phyloP scores from a whole-genome alignment of 2,329 filamentous ascomycete species.

The Microdochium bolleyi region DNA sequence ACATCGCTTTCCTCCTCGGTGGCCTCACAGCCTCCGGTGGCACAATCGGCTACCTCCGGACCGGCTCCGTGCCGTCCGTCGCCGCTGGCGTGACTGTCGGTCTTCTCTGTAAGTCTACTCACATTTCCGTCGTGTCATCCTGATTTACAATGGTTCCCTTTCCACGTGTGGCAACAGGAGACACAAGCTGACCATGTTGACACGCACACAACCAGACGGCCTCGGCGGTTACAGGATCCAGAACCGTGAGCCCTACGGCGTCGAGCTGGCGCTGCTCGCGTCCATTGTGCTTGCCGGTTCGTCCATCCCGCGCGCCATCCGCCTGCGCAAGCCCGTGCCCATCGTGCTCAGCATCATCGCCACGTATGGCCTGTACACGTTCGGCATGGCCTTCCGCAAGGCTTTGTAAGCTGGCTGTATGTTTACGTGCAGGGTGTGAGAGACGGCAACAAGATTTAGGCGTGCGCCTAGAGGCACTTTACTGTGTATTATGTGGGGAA shows the following conservation, averaged over 20 bases:
- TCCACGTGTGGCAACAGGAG: background rate
- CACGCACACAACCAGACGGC: slow-evolving; percentile 43
- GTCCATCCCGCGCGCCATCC: slow-evolving; percentile 80
- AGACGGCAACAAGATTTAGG: background rate
- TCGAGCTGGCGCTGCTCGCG: slow-evolving; percentile 84
- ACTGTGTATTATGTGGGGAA: too few species aligned
- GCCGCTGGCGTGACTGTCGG: slow-evolving; percentile 81
- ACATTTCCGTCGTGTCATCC: background rate
- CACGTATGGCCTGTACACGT: slow-evolving; percentile 69
- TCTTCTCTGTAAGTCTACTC: slow-evolving; percentile 39
- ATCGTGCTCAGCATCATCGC: slow-evolving; percentile 72
- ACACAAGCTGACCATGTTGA: slow-evolving; percentile 1
- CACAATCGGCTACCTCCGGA: slow-evolving; percentile 76
- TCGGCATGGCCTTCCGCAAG: slow-evolving; percentile 60
- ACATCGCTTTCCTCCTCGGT: slow-evolving; percentile 70
- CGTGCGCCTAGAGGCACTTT: background rate
- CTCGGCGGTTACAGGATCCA: slow-evolving; percentile 77
- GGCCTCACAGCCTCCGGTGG: slow-evolving; percentile 80
- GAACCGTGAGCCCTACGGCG: slow-evolving; percentile 67
- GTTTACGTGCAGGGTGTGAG: background rate
- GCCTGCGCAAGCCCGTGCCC: slow-evolving; percentile 76
- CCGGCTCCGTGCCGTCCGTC: slow-evolving; percentile 79
- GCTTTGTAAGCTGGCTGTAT: slow-evolving; percentile 19
- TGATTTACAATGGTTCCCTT: background rate
- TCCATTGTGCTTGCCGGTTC: slow-evolving; percentile 78